Evolutionary conservation across 208 protist genomes (phyloP).

Genomic region (Trypanosoma platydactyli): DNA sequence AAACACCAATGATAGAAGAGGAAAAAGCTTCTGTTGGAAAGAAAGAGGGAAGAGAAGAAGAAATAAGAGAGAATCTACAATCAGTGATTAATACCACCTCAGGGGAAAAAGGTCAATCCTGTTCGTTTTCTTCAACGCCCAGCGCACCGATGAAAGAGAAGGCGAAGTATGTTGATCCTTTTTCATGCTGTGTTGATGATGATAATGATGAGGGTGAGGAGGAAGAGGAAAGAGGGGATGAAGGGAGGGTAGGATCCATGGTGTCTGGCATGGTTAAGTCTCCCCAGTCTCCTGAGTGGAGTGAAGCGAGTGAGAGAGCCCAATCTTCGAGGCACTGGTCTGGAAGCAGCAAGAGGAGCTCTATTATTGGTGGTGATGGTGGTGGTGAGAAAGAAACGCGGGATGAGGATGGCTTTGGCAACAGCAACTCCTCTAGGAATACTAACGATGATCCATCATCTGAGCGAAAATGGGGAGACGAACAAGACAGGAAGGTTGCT

Average conservation of each 20-base stretch:
- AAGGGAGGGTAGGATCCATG: too few relatives aligned
- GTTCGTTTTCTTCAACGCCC: neutral
- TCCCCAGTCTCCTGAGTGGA: too few relatives aligned
- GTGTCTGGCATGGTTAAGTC: too few relatives aligned
- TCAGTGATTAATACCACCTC: neutral
- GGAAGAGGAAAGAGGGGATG: too few relatives aligned
- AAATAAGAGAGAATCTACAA: too few relatives aligned
- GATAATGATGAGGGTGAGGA: neutral
- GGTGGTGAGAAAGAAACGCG: neutral
- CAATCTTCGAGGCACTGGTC: too few relatives aligned
- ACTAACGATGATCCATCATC: neutral
- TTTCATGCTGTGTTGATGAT: neutral
- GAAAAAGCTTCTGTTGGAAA: too few relatives aligned
- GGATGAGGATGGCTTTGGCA: neutral
- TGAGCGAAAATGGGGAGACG: neutral
- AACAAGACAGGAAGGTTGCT: neutral
- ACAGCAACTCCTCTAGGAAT: neutral
- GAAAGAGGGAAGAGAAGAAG: too few relatives aligned
- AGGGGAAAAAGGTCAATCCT: neutral
- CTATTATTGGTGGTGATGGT: too few relatives aligned
- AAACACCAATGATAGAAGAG: too few relatives aligned
- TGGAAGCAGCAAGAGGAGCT: too few relatives aligned
- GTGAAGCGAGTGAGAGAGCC: too few relatives aligned
- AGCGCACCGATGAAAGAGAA: neutral
- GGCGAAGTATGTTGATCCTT: slow-evolving; percentile 16